Conservation (phyloP, 495 filamentous ascomycete genomes). For the Aspergillus baeticus region DNA sequence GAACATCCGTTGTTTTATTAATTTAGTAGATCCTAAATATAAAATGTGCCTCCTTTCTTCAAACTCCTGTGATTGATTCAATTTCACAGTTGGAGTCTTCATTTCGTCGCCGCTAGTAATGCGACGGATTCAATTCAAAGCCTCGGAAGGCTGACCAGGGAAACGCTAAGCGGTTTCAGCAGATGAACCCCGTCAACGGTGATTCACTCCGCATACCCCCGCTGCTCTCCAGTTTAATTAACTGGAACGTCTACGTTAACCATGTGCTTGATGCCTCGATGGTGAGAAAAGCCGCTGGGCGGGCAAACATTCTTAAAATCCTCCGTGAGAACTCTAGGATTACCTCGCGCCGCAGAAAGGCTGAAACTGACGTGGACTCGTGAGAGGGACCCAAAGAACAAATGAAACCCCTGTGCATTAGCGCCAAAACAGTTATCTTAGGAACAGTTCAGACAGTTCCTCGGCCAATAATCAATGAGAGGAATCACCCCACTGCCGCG, state of each 20-base stretch:
- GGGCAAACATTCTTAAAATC: not conserved
- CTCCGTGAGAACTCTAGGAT: not conserved
- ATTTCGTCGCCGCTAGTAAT: not conserved
- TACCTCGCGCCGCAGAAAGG: constrained; percentile 7
- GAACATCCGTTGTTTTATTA: not conserved
- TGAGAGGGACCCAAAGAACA: constrained; percentile 9
- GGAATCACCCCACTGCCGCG: not conserved
- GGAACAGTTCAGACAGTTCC: constrained; percentile 11
- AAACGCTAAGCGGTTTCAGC: constrained; percentile 2
- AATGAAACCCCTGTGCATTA: constrained; percentile 19
- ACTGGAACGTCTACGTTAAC: not conserved
- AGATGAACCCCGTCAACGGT: not conserved
- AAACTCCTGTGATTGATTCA: not conserved
- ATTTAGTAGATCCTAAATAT: constrained; percentile 3
- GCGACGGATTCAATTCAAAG: not conserved
- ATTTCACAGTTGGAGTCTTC: not conserved
- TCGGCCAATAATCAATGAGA: constrained; percentile 3
- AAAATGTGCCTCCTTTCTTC: not conserved
- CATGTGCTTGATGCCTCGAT: not conserved
- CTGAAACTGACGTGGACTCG: constrained; percentile 23
- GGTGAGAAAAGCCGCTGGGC: not conserved
- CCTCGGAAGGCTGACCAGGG: not conserved
- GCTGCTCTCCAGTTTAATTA: not conserved
- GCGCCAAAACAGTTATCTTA: constrained; percentile 15
- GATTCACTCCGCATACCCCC: not conserved